Percentiles rank a stretch among this genome's conserved stretches.
Conservation (phyloP, 2,329 filamentous ascomycete genomes). For the Herpotrichia juniperi region DNA sequence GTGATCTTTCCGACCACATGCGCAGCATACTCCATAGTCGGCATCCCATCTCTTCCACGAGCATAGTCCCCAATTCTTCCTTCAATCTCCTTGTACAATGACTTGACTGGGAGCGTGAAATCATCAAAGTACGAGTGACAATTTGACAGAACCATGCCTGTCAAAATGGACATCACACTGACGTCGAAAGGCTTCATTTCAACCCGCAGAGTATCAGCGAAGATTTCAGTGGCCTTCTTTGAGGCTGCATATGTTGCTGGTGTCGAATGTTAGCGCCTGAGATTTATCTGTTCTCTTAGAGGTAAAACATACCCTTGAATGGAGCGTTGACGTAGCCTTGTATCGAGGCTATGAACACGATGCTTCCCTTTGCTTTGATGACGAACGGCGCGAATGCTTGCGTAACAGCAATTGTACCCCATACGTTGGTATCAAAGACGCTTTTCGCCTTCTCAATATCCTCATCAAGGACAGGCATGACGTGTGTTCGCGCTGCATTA, state of each 20-base stretch:
- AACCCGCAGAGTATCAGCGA: conserved; percentile 27
- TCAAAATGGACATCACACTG: conserved; percentile 24
- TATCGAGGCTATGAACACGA: conserved; percentile 7
- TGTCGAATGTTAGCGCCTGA: background rate
- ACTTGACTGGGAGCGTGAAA: background rate
- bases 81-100: conserved; percentile 4
- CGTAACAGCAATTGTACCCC: background rate
- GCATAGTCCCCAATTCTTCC: background rate
- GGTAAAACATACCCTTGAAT: conserved; percentile 3
- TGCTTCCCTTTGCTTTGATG: conserved; percentile 3
- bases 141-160: conserved; percentile 13
- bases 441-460: background rate
- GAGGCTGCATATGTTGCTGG: conserved; percentile 37
- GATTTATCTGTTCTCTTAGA: background rate
- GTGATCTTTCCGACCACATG: background rate
- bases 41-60: background rate
- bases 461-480: conserved; percentile 40
- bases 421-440: conserved; percentile 3
- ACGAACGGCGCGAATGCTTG: conserved; percentile 9
- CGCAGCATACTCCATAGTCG: conserved; percentile 4
- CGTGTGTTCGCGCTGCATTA: conserved; percentile 48
- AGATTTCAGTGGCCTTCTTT: conserved; percentile 44
- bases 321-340: conserved; percentile 6
- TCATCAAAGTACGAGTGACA: conserved; percentile 2
- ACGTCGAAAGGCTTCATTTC: conserved; percentile 28